Percentiles rank a stretch among this genome's conserved stretches.
Conservation (phyloP, 2,329 filamentous ascomycete species). For the Neocatenulostroma microsporum region DNA sequence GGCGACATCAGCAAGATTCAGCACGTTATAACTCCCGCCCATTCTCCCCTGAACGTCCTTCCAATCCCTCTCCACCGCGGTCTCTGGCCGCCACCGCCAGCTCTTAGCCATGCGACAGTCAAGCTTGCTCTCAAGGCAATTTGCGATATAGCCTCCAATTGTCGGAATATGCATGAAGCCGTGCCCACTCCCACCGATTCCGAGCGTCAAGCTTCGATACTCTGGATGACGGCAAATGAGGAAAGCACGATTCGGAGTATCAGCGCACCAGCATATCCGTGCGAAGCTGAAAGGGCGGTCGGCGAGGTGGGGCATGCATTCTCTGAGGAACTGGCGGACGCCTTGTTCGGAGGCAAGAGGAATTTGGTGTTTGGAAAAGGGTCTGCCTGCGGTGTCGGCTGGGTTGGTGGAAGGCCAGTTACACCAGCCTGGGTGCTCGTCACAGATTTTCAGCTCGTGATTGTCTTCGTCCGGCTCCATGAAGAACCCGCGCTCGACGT, state of each 20-base stretch:
- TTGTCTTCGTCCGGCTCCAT: slow-evolving; percentile 43
- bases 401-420: slow-evolving; percentile 33
- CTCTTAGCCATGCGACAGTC: slow-evolving; percentile 37
- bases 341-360: slow-evolving; percentile 42
- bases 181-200: slow-evolving; percentile 46
- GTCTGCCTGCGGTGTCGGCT: slow-evolving; percentile 30
- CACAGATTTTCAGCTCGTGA: too few species aligned
- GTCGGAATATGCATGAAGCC: slow-evolving; percentile 48
- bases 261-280: slow-evolving; percentile 51
- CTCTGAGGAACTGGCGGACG: slow-evolving; percentile 42
- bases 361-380: slow-evolving; percentile 41
- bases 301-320: slow-evolving; percentile 48
- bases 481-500: slow-evolving; percentile 45
- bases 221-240: slow-evolving; percentile 46
- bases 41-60: slow-evolving; percentile 42
- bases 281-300: slow-evolving; percentile 43
- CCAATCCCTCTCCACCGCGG: slow-evolving; percentile 40
- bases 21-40: slow-evolving; percentile 41
- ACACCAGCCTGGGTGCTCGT: slow-evolving; percentile 51
- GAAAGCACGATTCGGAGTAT: slow-evolving; percentile 48
- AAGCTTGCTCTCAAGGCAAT: slow-evolving; percentile 40
- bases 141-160: slow-evolving; percentile 44
- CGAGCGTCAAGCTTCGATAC: slow-evolving; percentile 38
- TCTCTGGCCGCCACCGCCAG: slow-evolving; percentile 48
- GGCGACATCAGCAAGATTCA: slow-evolving; percentile 40